These are phyloP conservation scores for Martensiomyces pterosporus DNA, from an alignment of 192 early-diverging fungal species.

Conservation along the genomic window DNA sequence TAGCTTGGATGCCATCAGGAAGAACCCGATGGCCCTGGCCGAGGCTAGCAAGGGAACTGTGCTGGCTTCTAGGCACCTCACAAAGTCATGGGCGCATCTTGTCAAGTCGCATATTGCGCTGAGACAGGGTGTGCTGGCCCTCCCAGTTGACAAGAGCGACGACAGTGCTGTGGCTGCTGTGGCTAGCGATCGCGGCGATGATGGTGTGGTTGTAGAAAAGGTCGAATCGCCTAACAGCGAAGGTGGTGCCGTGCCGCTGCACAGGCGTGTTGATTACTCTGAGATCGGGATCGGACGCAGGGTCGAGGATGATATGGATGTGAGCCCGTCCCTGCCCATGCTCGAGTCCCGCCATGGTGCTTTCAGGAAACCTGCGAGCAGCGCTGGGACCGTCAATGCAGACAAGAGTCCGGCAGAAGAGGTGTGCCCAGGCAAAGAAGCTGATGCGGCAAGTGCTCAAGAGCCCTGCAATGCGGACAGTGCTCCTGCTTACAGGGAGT, in stretches of 20 bases:
- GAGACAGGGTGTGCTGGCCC: conserved; percentile 14
- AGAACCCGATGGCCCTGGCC: conserved; percentile 3
- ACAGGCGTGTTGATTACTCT: conserved; percentile 29
- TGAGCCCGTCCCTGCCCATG: not conserved
- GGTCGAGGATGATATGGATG: conserved; percentile 32
- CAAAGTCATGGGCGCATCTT: conserved; percentile 28
- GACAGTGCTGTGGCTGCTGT: not conserved
- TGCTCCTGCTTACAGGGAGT: not conserved
- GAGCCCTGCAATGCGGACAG: no score
- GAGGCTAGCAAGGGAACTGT: not conserved
- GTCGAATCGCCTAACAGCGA: not conserved
- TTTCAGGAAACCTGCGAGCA: no score
- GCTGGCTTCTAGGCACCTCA: conserved; percentile 22
- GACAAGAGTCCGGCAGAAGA: no score
- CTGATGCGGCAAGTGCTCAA: not conserved
- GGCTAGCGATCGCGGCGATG: not conserved
- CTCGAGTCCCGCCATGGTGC: no score
- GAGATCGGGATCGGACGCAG: conserved; percentile 36
- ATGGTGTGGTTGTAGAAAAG: not conserved
- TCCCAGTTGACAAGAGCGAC: not conserved
- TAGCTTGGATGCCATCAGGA: conserved; percentile 7
- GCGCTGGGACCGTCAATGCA: not conserved
- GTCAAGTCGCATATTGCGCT: conserved; percentile 32
- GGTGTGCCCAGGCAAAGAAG: no score
- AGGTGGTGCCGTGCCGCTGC: conserved; percentile 10